Evolutionary conservation across 2,329 filamentous ascomycete species (phyloP), one percentile per base, ranked within the genome.

Genomic region (Trichophyton benhamiae): DNA sequence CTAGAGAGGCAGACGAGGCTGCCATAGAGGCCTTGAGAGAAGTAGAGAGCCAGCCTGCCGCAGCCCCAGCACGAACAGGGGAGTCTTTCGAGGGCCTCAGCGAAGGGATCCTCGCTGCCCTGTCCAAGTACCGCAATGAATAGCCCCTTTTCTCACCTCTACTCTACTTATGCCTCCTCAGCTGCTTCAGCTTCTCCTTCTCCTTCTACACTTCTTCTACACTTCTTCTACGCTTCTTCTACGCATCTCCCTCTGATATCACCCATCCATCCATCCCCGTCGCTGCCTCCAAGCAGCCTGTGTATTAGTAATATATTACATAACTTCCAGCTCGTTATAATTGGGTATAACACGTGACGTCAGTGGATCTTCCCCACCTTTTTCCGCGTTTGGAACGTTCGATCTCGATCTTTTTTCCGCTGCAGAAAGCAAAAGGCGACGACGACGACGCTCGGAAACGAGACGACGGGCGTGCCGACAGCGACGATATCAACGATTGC

Each of bases 61-160:
- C 46, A 30, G 27, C 44, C 58, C 60, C 48, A 59, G 27, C 63
- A 53, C 72, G 52, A 13, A 6, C 25, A 9, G 55, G 49, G 53
- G 25, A 41, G n/a, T 33, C 27, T 33, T 62, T 64, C 22, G 71
- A 74, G 61, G 72, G 75, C n/a, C 68, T 84, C 63, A 80, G 77
- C 65, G 81, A 83, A 57, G 83, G 83, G 8, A 78, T 86, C 58
- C 78, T 80, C 74, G 80, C 81, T 33, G 83, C 83, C 3, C 69
- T 86, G 58, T 80, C 77, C 57, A 84, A 79, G 66, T 69, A 85
- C 57, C 74, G 83, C 63, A 69, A 74, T 57, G 69, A 67, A 15
- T 44, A 44, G n/a, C 8, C 33, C 9, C 33, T 38, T 38, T 13
- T 38, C n/a, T 44, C 4, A 4, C n/a, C n/a, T n/a, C 41, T 44